Conservation (phyloP, 2,329 filamentous ascomycete species). For the Pochonia chlamydosporia region DNA sequence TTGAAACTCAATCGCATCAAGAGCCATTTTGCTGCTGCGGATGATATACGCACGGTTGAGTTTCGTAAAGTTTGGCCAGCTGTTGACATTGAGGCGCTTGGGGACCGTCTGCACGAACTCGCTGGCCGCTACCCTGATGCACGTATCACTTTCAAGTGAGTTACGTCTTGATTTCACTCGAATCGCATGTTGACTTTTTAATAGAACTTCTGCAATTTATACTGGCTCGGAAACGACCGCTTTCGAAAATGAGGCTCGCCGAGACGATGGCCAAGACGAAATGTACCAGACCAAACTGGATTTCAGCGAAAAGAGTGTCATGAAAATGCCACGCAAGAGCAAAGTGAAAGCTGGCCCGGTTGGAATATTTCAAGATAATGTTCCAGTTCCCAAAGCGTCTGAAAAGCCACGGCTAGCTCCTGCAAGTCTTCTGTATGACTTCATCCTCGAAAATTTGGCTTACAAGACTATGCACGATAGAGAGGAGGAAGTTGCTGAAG, state of each 20-base stretch:
- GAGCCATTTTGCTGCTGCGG: neutral
- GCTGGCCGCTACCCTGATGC: neutral
- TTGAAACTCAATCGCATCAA: constrained; percentile 15
- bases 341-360: neutral
- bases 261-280: neutral
- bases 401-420: constrained; percentile 9
- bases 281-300: no score
- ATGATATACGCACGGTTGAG: neutral
- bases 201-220: no score
- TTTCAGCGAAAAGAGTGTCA: neutral
- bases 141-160: neutral
- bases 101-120: constrained; percentile 14
- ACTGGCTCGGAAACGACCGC: no score
- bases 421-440: constrained; percentile 20
- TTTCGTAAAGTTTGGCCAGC: constrained; percentile 15
- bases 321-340: neutral
- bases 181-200: neutral
- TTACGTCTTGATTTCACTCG: neutral
- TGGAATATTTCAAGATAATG: neutral
- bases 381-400: neutral
- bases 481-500: constrained; percentile 23
- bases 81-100: constrained; percentile 13
- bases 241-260: no score
- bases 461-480: constrained; percentile 26
- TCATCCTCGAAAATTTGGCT: constrained; percentile 23